These are phyloP conservation scores for Chlorella sp. DNA, from an alignment of 139 green algal species.

Conservation along the genomic window DNA sequence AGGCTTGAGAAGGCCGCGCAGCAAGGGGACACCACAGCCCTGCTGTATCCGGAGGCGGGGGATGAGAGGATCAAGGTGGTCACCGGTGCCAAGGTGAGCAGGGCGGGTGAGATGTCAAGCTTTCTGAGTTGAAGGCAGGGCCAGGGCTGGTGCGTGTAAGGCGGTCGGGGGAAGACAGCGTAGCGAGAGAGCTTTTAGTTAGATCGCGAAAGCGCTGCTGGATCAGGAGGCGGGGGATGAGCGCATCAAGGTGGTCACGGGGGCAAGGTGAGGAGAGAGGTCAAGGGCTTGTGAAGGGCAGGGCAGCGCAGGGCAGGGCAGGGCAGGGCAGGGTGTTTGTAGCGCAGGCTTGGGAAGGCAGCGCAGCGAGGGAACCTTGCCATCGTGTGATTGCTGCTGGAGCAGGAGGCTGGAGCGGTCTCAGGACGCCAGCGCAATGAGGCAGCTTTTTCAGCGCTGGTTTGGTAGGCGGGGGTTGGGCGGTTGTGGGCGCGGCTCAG, in stretches of 20 bases:
- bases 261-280: constrained; percentile 6
- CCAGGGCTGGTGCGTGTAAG: too few relatives aligned
- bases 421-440: too few relatives aligned
- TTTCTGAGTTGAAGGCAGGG: too few relatives aligned
- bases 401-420: not conserved
- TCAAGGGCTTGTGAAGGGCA: not conserved
- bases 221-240: not conserved
- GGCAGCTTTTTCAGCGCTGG: too few relatives aligned
- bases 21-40: too few relatives aligned
- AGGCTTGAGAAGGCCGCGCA: not conserved
- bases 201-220: constrained; percentile 61
- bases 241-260: constrained; percentile 35
- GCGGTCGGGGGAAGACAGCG: too few relatives aligned
- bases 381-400: constrained; percentile 60
- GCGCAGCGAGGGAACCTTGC: too few relatives aligned
- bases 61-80: constrained; percentile 37
- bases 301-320: not conserved
- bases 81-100: constrained; percentile 6
- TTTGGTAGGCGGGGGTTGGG: too few relatives aligned
- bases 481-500: too few relatives aligned
- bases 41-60: constrained; percentile 12
- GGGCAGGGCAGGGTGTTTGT: too few relatives aligned
- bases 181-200: too few relatives aligned
- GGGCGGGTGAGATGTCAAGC: too few relatives aligned
- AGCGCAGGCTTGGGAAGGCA: not conserved